A percentile compares a stretch with the other conserved stretches of the same genome.
These are phyloP conservation scores for Raffaelea arxii DNA, from an alignment of 2,329 filamentous ascomycete species.

Conservation along the genomic window DNA sequence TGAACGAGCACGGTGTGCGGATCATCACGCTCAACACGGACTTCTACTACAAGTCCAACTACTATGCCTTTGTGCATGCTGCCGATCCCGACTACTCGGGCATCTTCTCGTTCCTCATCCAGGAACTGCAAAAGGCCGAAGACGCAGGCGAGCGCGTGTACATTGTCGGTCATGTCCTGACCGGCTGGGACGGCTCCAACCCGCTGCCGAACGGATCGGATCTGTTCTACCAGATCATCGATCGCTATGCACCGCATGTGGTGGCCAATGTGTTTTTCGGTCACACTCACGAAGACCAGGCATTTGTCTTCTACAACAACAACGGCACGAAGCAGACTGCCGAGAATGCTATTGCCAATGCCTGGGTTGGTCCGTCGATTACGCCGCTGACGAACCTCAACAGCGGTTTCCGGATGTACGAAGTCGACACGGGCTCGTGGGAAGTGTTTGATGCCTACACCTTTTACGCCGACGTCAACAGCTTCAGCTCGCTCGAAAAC, in stretches of 20 bases:
- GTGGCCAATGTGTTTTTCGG: constrained; percentile 48
- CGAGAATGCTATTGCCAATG: constrained; percentile 40
- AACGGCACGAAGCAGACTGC: constrained; percentile 33
- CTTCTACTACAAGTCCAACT: constrained; percentile 49
- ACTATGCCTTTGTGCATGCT: constrained; percentile 40
- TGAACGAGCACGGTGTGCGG: constrained; percentile 35
- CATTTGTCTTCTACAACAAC: constrained; percentile 40
- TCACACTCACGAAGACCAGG: constrained; percentile 41
- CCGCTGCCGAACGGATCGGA: constrained; percentile 35
- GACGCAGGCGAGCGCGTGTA: constrained; percentile 41
- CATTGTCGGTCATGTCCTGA: constrained; percentile 49
- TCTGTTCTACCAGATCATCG: constrained; percentile 38
- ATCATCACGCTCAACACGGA: constrained; percentile 53
- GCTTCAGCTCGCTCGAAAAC: constrained; percentile 28
- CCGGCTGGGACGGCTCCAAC: constrained; percentile 37
- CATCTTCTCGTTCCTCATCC: constrained; percentile 43
- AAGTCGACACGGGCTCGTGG: constrained; percentile 47
- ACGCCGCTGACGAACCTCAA: constrained; percentile 39
- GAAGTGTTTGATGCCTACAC: constrained; percentile 42
- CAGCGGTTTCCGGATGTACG: constrained; percentile 48
- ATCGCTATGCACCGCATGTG: constrained; percentile 40
- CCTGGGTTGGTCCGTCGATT: constrained; percentile 40
- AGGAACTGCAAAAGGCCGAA: constrained; percentile 44
- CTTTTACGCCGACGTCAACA: constrained; percentile 43
- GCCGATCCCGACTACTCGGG: constrained; percentile 40